These are phyloP conservation scores for Termitomyces sp. DNA, from an alignment of 768 basidiomycete species.

Conservation along the genomic window DNA sequence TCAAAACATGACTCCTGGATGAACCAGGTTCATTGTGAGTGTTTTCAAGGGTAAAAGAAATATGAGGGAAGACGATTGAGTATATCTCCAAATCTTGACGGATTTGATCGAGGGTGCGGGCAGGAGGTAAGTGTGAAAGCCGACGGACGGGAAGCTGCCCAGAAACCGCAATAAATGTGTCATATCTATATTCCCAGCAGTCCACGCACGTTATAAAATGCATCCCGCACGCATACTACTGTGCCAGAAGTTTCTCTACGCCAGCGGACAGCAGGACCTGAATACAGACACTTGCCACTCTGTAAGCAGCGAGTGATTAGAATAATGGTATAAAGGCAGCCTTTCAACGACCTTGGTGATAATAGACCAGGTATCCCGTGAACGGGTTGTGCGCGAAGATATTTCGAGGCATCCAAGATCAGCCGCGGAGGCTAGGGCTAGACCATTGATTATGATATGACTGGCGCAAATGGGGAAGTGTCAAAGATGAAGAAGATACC, in stretches of 20 bases:
- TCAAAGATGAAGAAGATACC: conserved; percentile 37
- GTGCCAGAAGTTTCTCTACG: conserved; percentile 72
- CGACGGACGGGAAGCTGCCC: conserved; percentile 76
- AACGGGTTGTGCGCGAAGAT: conserved; percentile 61
- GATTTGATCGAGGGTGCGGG: conserved; percentile 59
- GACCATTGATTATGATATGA: not conserved
- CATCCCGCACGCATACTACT: conserved; percentile 77
- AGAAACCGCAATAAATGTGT: not conserved
- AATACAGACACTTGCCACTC: conserved; percentile 64
- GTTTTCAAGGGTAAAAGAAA: conserved; percentile 66
- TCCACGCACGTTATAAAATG: conserved; percentile 76
- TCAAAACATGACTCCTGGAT: conserved; percentile 42
- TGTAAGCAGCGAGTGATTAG: conserved; percentile 20
- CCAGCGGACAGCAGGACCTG: conserved; percentile 72
- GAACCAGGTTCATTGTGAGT: conserved; percentile 28
- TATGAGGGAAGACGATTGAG: conserved; percentile 66
- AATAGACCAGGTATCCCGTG: conserved; percentile 65
- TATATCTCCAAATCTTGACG: conserved; percentile 68
- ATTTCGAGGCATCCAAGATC: conserved; percentile 80
- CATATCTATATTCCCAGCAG: not conserved
- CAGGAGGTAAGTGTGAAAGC: conserved; percentile 55
- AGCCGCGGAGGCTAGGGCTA: conserved; percentile 81
- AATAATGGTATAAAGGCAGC: not conserved
- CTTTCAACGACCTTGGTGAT: conserved; percentile 60
- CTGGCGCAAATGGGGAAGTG: not conserved